Base-by-base conservation (phyloP, 1,139 yeast genomes). In the Sugiyamaella sp. region DNA sequence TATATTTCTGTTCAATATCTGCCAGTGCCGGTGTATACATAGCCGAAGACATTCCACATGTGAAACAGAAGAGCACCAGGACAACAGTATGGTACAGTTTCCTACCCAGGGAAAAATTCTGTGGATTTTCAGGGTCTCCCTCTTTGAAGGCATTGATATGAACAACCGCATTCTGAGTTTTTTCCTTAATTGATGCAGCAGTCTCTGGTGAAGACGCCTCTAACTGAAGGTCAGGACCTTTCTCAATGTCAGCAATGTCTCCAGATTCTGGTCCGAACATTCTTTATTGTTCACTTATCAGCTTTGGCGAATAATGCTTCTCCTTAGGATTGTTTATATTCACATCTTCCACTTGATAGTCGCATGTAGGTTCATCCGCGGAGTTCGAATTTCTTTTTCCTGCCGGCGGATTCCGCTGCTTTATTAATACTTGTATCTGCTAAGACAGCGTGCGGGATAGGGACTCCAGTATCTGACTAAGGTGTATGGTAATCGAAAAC, bases 111-210 rank as follows among this genome's bases (percentile, higher is more conserved):
- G 52, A 37, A 32, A 47, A 47, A 25, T 51, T 51, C n/a, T 51
- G 50, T 12, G 57, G 57, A 25, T 54, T 46, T n/a, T 49, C 53
- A 21, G 52, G 54, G 38, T 54, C 57, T 16, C 42, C 48, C 12
- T 32, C 39, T 38, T 54, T 43, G 33, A 51, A 54, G 1, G 25
- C 21, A 1, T 22, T 22, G 14, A 44, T n/a, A 16, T 24, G 39
- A 10, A 32, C 21, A 9, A 33, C 21, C 37, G 49, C 14, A 29
- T 4, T 29, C 8, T 6, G 8, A 4, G 4, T 14, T 29, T 12
- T 8, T 29, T 14, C 35, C n/a, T n/a, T n/a, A n/a, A n/a, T n/a
- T 29, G 35, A 8, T 5, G 14, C 35, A 4, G 35, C 14, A 12
- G 35, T 8, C 14, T 29, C 35, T 29, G 8, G 35, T 8, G n/a